Evolutionary conservation across 257 asterid species (phyloP).

Genomic region (Coffea canephora): DNA sequence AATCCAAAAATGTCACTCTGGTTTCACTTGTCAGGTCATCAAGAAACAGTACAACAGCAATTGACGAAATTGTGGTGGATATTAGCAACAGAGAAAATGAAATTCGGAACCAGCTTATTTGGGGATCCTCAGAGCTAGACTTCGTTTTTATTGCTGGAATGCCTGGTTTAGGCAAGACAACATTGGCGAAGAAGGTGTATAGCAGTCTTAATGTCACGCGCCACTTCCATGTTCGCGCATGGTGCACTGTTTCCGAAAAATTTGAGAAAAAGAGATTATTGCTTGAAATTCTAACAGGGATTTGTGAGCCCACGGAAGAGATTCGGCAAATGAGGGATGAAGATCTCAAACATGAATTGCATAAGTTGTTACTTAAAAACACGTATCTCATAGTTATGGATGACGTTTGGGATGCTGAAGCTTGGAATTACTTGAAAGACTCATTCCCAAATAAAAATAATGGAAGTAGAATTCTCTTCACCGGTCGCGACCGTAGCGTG

Average conservation of each 20-base stretch:
- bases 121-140: not conserved
- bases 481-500: not conserved
- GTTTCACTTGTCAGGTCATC: not conserved
- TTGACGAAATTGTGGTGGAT: not conserved
- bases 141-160: not conserved
- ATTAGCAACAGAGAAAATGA: not conserved
- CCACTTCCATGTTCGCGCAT: not conserved
- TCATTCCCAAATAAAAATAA: too few species aligned
- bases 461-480: not conserved
- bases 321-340: too few species aligned
- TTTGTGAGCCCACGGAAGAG: too few species aligned
- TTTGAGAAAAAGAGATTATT: too few species aligned
- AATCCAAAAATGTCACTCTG: not conserved
- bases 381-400: too few species aligned
- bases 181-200: not conserved
- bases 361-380: too few species aligned
- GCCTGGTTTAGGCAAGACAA: not conserved
- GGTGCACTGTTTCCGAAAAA: too few species aligned
- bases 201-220: not conserved
- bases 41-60: not conserved
- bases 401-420: too few species aligned
- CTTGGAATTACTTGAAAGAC: too few species aligned
- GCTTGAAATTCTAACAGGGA: too few species aligned
- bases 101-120: not conserved
- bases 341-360: too few species aligned